Conservation (phyloP, 2,329 filamentous ascomycete genomes). For the Domatiomyces globalis region DNA sequence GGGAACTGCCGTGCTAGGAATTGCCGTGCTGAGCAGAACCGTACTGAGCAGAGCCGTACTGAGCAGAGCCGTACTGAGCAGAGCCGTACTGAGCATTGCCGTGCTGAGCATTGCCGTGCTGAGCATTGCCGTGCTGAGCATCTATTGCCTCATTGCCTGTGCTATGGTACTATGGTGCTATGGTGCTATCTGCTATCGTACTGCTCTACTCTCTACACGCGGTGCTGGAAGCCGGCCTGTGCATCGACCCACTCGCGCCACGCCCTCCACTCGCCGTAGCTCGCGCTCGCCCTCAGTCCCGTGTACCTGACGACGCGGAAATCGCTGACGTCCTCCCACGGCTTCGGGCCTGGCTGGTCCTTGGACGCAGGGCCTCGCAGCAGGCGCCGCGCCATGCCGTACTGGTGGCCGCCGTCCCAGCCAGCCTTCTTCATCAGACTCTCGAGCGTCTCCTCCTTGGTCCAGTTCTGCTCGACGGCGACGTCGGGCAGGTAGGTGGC, state of each 20-base stretch:
- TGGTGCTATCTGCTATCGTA: background rate
- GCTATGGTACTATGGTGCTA: too few relatives aligned
- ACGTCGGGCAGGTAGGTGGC: constrained; percentile 90
- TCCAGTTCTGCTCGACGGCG: constrained; percentile 84
- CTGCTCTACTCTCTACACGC: background rate
- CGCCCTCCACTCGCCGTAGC: constrained; percentile 59
- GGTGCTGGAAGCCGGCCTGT: constrained; percentile 6
- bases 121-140: too few relatives aligned
- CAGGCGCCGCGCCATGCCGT: constrained; percentile 24
- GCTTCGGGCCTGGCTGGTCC: constrained; percentile 10
- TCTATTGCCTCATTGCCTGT: too few relatives aligned
- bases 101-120: too few relatives aligned
- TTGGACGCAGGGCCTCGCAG: constrained; percentile 26
- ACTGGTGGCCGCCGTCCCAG: constrained; percentile 51
- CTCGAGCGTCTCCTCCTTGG: constrained; percentile 75
- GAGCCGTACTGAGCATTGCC: too few relatives aligned
- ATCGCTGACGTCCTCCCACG: constrained; percentile 60
- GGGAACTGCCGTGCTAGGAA: too few relatives aligned
- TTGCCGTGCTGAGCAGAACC: too few relatives aligned
- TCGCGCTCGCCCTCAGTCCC: constrained; percentile 60
- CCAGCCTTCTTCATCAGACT: constrained; percentile 91
- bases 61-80: too few relatives aligned
- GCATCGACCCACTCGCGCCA: constrained; percentile 61
- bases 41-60: too few relatives aligned
- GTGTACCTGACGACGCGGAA: constrained; percentile 73